A percentile compares a stretch with the other conserved stretches of the same genome.
These are phyloP conservation scores for Cryptosporidium canis DNA, from an alignment of 169 alveolate genomes.

Conservation along the genomic window DNA sequence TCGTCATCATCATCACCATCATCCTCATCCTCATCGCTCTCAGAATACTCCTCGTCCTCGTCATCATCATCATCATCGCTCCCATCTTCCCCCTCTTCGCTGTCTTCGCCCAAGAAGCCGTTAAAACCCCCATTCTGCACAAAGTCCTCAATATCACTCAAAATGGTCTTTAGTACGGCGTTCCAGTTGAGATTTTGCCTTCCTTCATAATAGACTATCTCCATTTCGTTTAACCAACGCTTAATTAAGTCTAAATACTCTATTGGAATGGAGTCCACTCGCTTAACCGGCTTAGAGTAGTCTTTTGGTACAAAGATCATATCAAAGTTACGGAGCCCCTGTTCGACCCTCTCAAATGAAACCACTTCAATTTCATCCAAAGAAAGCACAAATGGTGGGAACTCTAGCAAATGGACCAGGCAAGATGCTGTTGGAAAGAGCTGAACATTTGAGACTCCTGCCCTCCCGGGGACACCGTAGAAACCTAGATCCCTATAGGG, in stretches of 20 bases:
- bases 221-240: constrained; percentile 88
- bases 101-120: constrained; percentile 84
- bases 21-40: constrained; percentile 82
- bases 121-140: constrained; percentile 87
- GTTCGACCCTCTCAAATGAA: constrained; percentile 96
- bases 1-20: constrained; percentile 87
- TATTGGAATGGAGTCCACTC: constrained; percentile 93
- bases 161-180: constrained; percentile 84
- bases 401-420: constrained; percentile 92
- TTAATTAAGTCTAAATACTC: constrained; percentile 93
- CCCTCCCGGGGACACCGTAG: constrained; percentile 94
- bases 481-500: constrained; percentile 88
- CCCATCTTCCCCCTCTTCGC: constrained; percentile 66
- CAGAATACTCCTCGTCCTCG: constrained; percentile 80
- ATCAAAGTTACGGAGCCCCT: constrained; percentile 95
- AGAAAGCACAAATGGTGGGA: constrained; percentile 95
- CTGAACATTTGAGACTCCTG: constrained; percentile 88
- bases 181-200: constrained; percentile 90
- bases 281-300: constrained; percentile 90
- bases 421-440: constrained; percentile 95
- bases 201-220: constrained; percentile 91
- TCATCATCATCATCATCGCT: constrained; percentile 84
- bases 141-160: constrained; percentile 86
- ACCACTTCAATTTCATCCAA: constrained; percentile 95
- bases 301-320: constrained; percentile 95